Base-by-base conservation (phyloP, 1,284 basidiomycete species). In the Papiliotrema laurentii region DNA sequence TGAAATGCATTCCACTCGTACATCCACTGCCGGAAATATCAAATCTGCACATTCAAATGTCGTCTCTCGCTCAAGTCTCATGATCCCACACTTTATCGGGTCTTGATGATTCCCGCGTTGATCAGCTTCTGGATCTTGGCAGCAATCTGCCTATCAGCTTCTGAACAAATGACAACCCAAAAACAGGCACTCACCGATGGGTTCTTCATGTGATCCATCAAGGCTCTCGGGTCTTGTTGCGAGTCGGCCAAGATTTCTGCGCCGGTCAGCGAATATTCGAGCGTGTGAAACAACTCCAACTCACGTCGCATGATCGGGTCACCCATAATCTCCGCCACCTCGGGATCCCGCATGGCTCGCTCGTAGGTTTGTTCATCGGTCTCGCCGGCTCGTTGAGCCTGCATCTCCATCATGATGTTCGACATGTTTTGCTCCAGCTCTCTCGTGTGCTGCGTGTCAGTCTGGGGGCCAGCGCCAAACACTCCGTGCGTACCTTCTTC, bases 161-260 rank as follows among this genome's bases (percentile, higher is more conserved):
- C 10, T n/a, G 7, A 54, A 38, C 39, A 11, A 10, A 22, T 11
- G 42, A 19, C 42, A 33, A 18, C 10, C n/a, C 6, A 5, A 39
- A 2, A 4, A 4, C 27, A 38, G 18, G 18, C 22, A 62, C 66
- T 53, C 47, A 73, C 68, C 49, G 80, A 78, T 7, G 90, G 88
- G 69, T 94, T 97, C 82, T 93, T 91, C 87, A 98, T 89, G 76
- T 98, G 94, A 60, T 97, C 90, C 74, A 91, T 87, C 53, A 99
- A 76, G 16, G 92, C 90, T 27, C 82, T 78, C 2, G 96, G 94
- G 74, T 97, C 85, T 42, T 77, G 71, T 75, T 99, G 96, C 4
- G 92, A 91, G 76, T 98, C 93, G 69, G 93, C 86, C 61, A 98
- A 75, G 60, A 99, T 97, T 63, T 86, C 84, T 75, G 87, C 87